Evolutionary conservation across 805 yeast species (phyloP), one percentile per base, ranked within the genome.

Genomic region (Yamadazyma kitorensis): DNA sequence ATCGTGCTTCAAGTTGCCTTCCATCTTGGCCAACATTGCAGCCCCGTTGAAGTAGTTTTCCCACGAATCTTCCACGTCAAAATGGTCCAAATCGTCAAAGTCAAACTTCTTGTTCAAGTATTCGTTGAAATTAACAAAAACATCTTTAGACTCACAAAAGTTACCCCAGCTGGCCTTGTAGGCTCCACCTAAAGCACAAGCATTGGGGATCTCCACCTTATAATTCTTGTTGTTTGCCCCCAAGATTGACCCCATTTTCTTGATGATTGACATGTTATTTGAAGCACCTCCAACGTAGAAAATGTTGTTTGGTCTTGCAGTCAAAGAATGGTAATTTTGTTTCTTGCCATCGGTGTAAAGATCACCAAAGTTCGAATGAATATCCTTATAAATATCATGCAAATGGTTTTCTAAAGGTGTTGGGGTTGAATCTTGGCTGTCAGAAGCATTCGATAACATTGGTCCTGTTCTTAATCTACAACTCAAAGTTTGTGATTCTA

Each of bases 111-210:
- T 41, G 18, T 49, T 50, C 31, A 71, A 37, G 52, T 60, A 52
- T 48, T 62, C 47, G 70, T 60, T 59, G 52, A 66, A 81, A 65
- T 36, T 64, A 49, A 57, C 61, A 72, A 60, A 70, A 11, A 51
- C 37, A 7, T 47, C 47, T 13, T 49, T 43, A 16, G 36, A 21
- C 40, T 64, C 71, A 37, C 60, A 60, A 34, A 51, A 43, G 37
- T 55, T 59, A 24, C 86, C 74, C 94, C 94, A 87, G 30, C 80
- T 65, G 1, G 95, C 91, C 53, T 85, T 83, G 60, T 73, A 85
- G 26, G 94, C 91, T 4, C 96, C 95, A 17, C 96, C 96, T 22
- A 86, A 57, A 0, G 96, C 96, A 69, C 96, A 88, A 1, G 96
- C 93, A 59, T 88, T 88, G 6, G 91, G 78, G 29, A 86, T 75